Conservation (phyloP, 1,139 yeast species). For the Geotrichum candidum region DNA sequence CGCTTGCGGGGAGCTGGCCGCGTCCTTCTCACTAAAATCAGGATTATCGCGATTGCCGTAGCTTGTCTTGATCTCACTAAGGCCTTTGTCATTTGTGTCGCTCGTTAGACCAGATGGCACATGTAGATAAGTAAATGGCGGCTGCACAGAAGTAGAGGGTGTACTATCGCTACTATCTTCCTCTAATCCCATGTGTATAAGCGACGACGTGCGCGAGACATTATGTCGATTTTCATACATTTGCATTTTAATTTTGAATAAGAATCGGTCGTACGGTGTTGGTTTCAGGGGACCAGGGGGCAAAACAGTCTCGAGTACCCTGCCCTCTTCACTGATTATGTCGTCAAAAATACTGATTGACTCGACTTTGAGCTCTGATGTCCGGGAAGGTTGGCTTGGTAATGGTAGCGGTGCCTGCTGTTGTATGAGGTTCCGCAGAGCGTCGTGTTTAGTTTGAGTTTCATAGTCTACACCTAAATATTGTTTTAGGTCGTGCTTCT, state of each 20-base stretch:
- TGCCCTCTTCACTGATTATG: too few species aligned
- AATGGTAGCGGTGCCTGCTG: neutral
- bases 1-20: too few species aligned
- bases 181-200: conserved; percentile 3
- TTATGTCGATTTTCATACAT: neutral
- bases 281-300: neutral
- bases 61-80: too few species aligned
- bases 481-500: neutral
- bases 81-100: too few species aligned
- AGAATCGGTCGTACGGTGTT: neutral
- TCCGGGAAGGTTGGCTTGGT: neutral
- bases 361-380: too few species aligned
- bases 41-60: too few species aligned
- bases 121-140: too few species aligned
- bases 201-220: neutral
- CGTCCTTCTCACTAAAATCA: too few species aligned
- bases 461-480: neutral
- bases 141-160: too few species aligned
- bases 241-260: neutral
- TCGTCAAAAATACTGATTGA: neutral
- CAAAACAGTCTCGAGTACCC: neutral
- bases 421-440: neutral
- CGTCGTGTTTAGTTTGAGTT: neutral
- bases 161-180: neutral
- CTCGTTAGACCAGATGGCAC: too few species aligned